These are phyloP conservation scores for Talinum fruticosum DNA, from an alignment of 148 eudicot genomes.

Conservation along the genomic window DNA sequence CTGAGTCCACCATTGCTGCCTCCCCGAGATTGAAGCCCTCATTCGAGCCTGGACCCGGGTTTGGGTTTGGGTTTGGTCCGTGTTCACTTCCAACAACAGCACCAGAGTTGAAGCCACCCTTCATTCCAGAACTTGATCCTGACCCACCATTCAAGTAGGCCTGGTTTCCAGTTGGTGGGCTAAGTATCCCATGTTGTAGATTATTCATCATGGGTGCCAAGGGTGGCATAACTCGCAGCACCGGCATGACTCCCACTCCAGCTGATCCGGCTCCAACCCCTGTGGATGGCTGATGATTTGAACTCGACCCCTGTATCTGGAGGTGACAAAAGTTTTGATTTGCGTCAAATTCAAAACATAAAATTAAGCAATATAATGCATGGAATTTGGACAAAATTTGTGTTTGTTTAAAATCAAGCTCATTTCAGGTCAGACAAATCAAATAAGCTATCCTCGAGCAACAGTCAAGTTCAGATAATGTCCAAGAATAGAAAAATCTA, in stretches of 20 bases:
- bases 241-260: background rate
- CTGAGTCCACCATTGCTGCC: background rate
- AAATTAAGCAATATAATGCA: no score
- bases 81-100: no score
- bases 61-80: background rate
- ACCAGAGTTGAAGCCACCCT: background rate
- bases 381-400: background rate
- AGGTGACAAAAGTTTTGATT: background rate
- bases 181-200: background rate
- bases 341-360: background rate
- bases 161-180: background rate
- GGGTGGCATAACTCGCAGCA: no score
- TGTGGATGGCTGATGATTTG: background rate
- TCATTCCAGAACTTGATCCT: background rate
- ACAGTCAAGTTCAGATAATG: no score
- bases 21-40: background rate
- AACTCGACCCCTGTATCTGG: background rate
- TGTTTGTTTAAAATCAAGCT: no score
- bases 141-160: background rate
- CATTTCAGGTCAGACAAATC: no score
- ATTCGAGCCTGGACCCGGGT: background rate
- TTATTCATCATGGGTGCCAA: background rate
- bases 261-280: background rate
- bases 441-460: no score
- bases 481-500: no score